These are phyloP conservation scores for Talaromyces sp. DNA, from an alignment of 2,329 filamentous ascomycete species.

Conservation along the genomic window DNA sequence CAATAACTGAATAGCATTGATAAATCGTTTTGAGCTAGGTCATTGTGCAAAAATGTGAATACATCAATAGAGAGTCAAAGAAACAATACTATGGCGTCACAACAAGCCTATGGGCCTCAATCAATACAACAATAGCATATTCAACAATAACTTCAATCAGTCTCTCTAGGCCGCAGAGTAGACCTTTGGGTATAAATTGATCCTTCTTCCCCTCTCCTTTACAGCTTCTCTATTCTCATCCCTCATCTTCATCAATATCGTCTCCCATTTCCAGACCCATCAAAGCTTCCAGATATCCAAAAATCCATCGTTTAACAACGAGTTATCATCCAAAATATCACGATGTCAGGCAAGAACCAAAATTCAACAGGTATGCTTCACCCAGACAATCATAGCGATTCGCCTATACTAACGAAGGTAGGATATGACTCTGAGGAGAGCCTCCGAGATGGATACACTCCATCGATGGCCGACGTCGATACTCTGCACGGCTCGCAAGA, in stretches of 20 bases:
- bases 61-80: not conserved
- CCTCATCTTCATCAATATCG: not conserved
- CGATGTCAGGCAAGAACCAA: not conserved
- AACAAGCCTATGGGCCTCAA: not conserved
- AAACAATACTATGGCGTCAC: not conserved
- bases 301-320: not conserved
- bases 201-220: not conserved
- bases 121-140: not conserved
- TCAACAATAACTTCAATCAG: not conserved
- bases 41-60: not conserved
- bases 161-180: not conserved
- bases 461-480: not conserved
- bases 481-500: not conserved
- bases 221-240: not conserved
- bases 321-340: not conserved
- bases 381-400: not conserved
- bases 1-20: not conserved
- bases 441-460: not conserved
- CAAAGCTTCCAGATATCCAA: not conserved
- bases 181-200: slow-evolving; percentile 1
- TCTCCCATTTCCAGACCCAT: not conserved
- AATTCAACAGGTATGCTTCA: not conserved
- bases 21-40: not conserved
- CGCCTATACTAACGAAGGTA: not conserved
- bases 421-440: not conserved